These are phyloP conservation scores for Cylindrodendrum hubeiense DNA, from an alignment of 2,329 filamentous ascomycete species.

Conservation along the genomic window DNA sequence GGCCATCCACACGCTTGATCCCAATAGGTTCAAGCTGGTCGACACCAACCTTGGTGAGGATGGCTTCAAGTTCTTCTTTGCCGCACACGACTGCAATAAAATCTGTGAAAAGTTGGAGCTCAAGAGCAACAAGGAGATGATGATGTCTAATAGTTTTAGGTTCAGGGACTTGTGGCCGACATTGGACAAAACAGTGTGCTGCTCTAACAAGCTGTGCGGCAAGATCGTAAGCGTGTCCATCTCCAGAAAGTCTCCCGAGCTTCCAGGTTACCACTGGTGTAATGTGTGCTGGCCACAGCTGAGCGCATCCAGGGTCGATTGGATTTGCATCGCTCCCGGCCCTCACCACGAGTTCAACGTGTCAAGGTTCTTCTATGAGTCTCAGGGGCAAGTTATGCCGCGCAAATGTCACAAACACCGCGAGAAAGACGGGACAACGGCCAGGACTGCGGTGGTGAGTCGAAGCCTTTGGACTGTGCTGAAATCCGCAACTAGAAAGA, in stretches of 20 bases:
- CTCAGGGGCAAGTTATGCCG: conserved; percentile 45
- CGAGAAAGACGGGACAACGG: conserved; percentile 15
- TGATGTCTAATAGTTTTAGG: conserved; percentile 32
- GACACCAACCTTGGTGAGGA: conserved; percentile 49
- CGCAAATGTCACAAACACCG: conserved; percentile 37
- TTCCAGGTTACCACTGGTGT: conserved; percentile 48
- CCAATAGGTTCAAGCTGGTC: conserved; percentile 47
- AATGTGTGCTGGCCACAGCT: conserved; percentile 50
- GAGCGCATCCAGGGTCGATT: conserved; percentile 31
- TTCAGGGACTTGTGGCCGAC: conserved; percentile 50
- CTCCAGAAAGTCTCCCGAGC: conserved; percentile 37
- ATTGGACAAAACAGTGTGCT: conserved; percentile 48
- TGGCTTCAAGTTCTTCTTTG: conserved; percentile 55
- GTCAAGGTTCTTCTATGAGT: conserved; percentile 52
- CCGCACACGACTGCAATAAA: conserved; percentile 49
- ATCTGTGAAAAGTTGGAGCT: conserved; percentile 48
- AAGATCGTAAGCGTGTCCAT: conserved; percentile 45
- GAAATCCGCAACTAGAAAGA: no score
- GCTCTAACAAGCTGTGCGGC: conserved; percentile 55
- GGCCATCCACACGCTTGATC: conserved; percentile 51
- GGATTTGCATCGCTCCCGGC: conserved; percentile 40
- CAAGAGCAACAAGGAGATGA: conserved; percentile 38
- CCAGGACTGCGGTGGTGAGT: not conserved
- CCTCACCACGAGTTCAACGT: conserved; percentile 48
- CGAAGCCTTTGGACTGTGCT: no score